These are phyloP conservation scores for Viridothelium virens DNA, from an alignment of 495 filamentous ascomycete genomes.

Conservation along the genomic window DNA sequence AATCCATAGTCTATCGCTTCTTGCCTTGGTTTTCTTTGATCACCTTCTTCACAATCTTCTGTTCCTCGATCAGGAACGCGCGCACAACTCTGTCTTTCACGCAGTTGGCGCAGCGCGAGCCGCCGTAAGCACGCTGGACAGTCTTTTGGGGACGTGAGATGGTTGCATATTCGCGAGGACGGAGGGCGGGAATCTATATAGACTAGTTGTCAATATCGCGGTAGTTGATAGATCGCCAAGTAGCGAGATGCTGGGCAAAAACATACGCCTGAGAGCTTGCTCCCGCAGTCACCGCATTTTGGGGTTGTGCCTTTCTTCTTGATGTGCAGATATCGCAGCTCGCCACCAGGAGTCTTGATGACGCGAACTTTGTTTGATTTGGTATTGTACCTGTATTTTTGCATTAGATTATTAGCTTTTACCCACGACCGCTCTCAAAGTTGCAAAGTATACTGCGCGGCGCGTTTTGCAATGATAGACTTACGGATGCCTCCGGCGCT, in stretches of 20 bases:
- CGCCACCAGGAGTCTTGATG: conserved; percentile 91
- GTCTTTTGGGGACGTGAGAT: conserved; percentile 98
- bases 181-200: conserved; percentile 81
- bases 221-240: background rate
- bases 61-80: conserved; percentile 98
- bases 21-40: conserved; percentile 89
- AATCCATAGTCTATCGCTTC: conserved; percentile 48
- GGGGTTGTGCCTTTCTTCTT: conserved; percentile 96
- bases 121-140: conserved; percentile 95
- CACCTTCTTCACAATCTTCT: conserved; percentile 99
- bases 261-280: conserved; percentile 91
- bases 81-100: conserved; percentile 95
- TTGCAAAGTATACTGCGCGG: background rate
- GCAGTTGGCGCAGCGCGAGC: conserved; percentile 95
- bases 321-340: conserved; percentile 91
- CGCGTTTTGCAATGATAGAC: background rate
- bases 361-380: conserved; percentile 92
- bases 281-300: conserved; percentile 98
- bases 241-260: conserved; percentile 5
- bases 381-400: conserved; percentile 67
- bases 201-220: background rate
- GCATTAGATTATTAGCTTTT: background rate
- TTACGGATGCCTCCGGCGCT: conserved; percentile 17
- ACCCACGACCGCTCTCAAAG: background rate
- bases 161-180: conserved; percentile 91